phyloP scores from a whole-genome alignment of 257 asterid species.

The Oldenlandia corymbosa region DNA sequence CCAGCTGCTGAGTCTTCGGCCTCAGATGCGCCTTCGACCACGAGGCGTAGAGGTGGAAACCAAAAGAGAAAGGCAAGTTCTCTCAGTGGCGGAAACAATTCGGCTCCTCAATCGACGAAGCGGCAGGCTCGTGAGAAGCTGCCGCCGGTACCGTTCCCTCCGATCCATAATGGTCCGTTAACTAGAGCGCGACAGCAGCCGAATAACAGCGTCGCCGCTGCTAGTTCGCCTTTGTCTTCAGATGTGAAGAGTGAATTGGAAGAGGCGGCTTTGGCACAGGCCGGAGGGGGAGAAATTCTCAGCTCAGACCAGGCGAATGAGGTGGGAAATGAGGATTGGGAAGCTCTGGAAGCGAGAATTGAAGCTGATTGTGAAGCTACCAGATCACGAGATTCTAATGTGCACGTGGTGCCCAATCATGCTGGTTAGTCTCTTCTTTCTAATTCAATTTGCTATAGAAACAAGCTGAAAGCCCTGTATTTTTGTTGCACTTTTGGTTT shows the following conservation, averaged over 20 bases:
- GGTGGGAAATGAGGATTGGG: constrained; percentile 47
- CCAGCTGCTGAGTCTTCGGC: constrained; percentile 28
- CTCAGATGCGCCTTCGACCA: constrained; percentile 52
- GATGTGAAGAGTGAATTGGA: constrained; percentile 30
- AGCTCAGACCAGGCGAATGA: constrained; percentile 46
- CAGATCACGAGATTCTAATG: constrained; percentile 54
- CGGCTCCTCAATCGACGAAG: constrained; percentile 55
- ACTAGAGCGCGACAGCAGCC: constrained; percentile 94
- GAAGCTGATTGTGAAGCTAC: constrained; percentile 62
- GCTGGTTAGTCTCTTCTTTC: constrained; percentile 51
- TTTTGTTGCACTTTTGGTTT: constrained; percentile 10
- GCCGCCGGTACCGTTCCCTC: constrained; percentile 48
- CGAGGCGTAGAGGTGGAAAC: constrained; percentile 79
- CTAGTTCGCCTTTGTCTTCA: constrained; percentile 19
- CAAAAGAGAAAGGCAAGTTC: constrained; percentile 75
- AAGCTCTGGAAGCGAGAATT: constrained; percentile 74
- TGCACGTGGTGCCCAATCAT: constrained; percentile 87
- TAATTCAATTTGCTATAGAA: neutral
- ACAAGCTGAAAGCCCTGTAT: constrained; percentile 5
- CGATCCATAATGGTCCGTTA: constrained; percentile 91
- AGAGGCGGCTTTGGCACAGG: constrained; percentile 26
- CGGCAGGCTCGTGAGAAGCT: constrained; percentile 90
- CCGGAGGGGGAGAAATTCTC: constrained; percentile 31
- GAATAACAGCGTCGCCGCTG: constrained; percentile 28
- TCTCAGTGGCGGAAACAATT: constrained; percentile 49